Conservation (phyloP, 352 stramenopile genomes). For the Elongisporangium senticosum region DNA sequence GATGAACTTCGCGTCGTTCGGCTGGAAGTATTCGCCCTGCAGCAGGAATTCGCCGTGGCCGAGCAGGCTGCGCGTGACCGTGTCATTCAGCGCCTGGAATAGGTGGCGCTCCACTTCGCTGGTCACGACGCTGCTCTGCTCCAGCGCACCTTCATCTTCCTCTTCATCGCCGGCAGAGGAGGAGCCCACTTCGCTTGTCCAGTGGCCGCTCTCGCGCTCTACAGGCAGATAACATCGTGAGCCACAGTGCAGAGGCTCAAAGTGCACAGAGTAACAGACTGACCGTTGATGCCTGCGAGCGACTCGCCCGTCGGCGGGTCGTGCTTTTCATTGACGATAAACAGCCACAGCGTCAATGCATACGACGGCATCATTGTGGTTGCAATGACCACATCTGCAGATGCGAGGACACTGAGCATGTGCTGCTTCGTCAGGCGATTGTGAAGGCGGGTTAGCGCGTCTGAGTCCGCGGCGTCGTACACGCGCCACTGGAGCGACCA, state of each 20-base stretch:
- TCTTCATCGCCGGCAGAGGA: conserved; percentile 11
- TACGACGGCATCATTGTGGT: neutral
- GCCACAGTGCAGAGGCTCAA: neutral
- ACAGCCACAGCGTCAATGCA: conserved; percentile 36
- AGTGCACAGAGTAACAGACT: conserved; percentile 1
- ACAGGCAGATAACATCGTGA: conserved; percentile 16
- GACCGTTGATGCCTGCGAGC: conserved; percentile 10
- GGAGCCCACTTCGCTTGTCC: conserved; percentile 13
- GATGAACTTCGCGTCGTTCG: conserved; percentile 56
- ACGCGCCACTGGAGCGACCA: conserved; percentile 47
- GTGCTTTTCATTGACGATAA: conserved; percentile 36
- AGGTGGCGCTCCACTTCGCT: conserved; percentile 25
- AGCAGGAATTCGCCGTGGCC: conserved; percentile 37
- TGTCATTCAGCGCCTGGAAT: conserved; percentile 31
- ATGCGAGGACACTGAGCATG: conserved; percentile 21
- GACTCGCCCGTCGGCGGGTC: conserved; percentile 14
- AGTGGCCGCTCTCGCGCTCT: conserved; percentile 27
- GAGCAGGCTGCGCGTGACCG: conserved; percentile 25
- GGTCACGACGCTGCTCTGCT: conserved; percentile 1
- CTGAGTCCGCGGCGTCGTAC: conserved; percentile 14
- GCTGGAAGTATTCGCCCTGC: conserved; percentile 28
- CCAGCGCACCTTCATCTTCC: conserved; percentile 4
- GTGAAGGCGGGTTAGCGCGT: conserved; percentile 20
- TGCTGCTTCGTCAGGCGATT: conserved; percentile 35
- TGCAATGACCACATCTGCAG: conserved; percentile 1